Conservation (phyloP, 2,329 filamentous ascomycete genomes). For the Sordariomycetes sp. region DNA sequence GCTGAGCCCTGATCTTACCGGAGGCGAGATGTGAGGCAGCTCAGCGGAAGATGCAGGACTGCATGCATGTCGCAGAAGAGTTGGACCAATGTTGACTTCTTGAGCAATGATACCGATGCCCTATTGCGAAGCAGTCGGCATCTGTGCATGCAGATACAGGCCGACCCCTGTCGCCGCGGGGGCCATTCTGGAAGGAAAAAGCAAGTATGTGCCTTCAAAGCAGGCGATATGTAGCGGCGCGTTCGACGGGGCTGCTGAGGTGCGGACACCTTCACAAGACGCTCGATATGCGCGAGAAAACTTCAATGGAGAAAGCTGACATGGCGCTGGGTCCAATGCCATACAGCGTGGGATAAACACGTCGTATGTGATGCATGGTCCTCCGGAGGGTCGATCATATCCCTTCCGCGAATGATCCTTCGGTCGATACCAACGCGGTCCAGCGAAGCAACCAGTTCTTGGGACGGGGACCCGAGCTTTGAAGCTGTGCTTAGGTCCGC, state of each 20-base stretch:
- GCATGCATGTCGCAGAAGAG: not conserved
- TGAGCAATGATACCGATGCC: not conserved
- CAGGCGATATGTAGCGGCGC: not conserved
- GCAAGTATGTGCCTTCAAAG: not conserved
- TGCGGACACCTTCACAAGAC: too few relatives aligned
- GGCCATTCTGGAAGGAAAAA: not conserved
- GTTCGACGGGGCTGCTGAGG: too few relatives aligned
- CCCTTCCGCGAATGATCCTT: too few relatives aligned
- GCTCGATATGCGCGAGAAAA: not conserved
- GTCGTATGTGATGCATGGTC: too few relatives aligned
- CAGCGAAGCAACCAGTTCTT: too few relatives aligned
- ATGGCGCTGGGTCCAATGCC: too few relatives aligned
- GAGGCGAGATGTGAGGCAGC: not conserved
- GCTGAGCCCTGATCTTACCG: not conserved
- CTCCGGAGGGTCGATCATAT: too few relatives aligned
- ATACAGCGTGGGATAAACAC: too few relatives aligned
- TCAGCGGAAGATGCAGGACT: not conserved
- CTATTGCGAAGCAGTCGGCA: not conserved
- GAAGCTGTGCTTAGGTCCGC: too few relatives aligned
- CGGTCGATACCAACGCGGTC: too few relatives aligned
- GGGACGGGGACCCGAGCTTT: too few relatives aligned
- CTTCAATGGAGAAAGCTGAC: not conserved
- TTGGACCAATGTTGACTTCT: not conserved
- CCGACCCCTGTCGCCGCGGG: not conserved
- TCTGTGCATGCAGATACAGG: not conserved